Evolutionary conservation across 2,329 filamentous ascomycete species (phyloP).

Genomic region (Microascus cirrosus): DNA sequence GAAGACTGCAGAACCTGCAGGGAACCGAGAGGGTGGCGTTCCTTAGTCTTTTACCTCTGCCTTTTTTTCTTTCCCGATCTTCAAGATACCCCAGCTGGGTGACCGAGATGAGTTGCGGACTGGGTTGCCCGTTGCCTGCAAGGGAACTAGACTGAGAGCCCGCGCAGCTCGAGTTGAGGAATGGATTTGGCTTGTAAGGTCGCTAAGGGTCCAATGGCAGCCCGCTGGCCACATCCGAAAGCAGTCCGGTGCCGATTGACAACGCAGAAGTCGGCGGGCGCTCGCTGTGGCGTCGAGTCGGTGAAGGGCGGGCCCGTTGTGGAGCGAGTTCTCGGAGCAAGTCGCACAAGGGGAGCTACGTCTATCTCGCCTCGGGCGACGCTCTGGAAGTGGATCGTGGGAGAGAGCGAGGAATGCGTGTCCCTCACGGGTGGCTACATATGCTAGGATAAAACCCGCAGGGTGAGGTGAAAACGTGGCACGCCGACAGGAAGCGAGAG

Average conservation of each 20-base stretch:
- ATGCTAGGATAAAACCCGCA: background rate
- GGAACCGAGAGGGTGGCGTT: background rate
- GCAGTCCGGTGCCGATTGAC: background rate
- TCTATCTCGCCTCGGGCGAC: background rate
- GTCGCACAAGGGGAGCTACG: background rate
- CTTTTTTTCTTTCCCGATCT: too few relatives aligned
- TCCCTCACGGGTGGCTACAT: background rate
- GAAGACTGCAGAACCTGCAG: background rate
- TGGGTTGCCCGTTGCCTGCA: background rate
- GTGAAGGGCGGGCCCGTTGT: background rate
- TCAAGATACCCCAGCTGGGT: background rate
- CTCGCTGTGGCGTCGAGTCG: background rate
- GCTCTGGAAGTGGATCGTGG: background rate
- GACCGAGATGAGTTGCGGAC: background rate
- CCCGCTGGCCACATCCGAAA: background rate
- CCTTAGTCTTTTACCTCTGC: background rate
- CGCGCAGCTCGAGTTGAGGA: background rate
- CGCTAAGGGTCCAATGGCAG: background rate
- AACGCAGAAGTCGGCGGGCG: background rate
- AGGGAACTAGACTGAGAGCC: background rate
- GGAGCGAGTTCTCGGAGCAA: background rate
- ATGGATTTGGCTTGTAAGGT: background rate
- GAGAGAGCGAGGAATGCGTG: background rate
- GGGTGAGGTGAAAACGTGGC: background rate
- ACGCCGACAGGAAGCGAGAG: background rate